Conservation (phyloP, 768 basidiomycete genomes). For the Macrolepiota dolichaula region DNA sequence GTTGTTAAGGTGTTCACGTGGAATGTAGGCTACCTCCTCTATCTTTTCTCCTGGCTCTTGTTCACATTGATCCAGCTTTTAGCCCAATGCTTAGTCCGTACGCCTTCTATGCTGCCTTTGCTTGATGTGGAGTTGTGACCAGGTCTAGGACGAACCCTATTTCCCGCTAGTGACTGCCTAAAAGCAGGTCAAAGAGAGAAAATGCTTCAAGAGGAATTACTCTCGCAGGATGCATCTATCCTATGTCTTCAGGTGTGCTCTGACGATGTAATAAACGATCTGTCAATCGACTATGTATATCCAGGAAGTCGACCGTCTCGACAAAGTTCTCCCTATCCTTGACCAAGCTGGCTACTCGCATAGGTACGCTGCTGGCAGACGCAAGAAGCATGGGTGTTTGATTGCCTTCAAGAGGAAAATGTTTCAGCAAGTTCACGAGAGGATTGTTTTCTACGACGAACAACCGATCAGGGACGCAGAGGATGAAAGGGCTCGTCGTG, state of each 20-base stretch:
- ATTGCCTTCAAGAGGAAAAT: conserved; percentile 62
- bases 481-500: conserved; percentile 36
- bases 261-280: background rate
- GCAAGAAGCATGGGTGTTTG: conserved; percentile 85
- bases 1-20: conserved; percentile 68
- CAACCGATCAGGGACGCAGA: conserved; percentile 44
- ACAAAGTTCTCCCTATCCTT: conserved; percentile 66
- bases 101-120: conserved; percentile 27
- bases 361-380: conserved; percentile 64
- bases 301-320: conserved; percentile 86
- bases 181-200: conserved; percentile 70
- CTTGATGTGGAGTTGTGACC: background rate
- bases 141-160: conserved; percentile 66
- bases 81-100: conserved; percentile 78
- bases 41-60: conserved; percentile 4
- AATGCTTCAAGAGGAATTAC: conserved; percentile 77
- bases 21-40: conserved; percentile 59
- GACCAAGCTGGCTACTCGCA: conserved; percentile 60
- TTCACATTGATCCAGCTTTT: conserved; percentile 46
- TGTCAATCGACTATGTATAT: background rate
- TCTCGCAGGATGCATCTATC: conserved; percentile 70
- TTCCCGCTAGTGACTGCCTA: conserved; percentile 82
- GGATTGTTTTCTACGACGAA: conserved; percentile 67
- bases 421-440: conserved; percentile 45
- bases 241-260: conserved; percentile 77